Evolutionary conservation across 257 asterid species (phyloP).

Genomic region (Solanum tarijense): DNA sequence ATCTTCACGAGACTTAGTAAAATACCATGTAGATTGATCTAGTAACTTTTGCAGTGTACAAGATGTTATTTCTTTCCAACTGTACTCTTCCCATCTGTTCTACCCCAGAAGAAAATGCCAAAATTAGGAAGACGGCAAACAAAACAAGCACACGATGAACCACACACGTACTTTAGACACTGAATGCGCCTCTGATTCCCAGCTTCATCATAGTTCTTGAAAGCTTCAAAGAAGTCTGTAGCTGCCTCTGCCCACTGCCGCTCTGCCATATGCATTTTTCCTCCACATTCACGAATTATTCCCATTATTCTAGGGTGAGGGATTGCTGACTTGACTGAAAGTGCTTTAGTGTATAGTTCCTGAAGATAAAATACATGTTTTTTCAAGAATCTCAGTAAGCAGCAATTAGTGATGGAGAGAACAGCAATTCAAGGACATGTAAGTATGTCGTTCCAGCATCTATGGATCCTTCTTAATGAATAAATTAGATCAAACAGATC

Average conservation of each 20-base stretch:
- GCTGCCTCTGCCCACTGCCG: conserved; percentile 96
- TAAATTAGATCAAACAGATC: not conserved
- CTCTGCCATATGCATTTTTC: conserved; percentile 99
- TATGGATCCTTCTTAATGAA: not conserved
- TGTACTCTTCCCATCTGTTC: not conserved
- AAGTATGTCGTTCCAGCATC: not conserved
- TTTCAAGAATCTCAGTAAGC: not conserved
- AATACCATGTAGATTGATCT: not conserved
- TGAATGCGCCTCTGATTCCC: conserved; percentile 96
- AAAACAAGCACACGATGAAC: not conserved
- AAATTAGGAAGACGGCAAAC: not conserved
- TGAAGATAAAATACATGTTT: conserved; percentile 17
- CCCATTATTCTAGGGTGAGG: conserved; percentile 99
- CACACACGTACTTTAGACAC: conserved; percentile 65
- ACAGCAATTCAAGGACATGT: not conserved
- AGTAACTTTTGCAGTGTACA: not conserved
- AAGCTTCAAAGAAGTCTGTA: conserved; percentile 97
- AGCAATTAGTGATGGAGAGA: not conserved
- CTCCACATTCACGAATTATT: conserved; percentile 98
- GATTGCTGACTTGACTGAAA: conserved; percentile 92
- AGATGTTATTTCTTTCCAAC: not conserved
- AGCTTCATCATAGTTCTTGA: conserved; percentile 96
- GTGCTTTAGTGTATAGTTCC: conserved; percentile 84
- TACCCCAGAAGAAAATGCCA: not conserved
- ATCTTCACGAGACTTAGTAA: not conserved